Percentiles rank a stretch among this genome's conserved stretches.
phyloP scores from a whole-genome alignment of 352 stramenopile genomes.

The Globisporangium orthogonon region DNA sequence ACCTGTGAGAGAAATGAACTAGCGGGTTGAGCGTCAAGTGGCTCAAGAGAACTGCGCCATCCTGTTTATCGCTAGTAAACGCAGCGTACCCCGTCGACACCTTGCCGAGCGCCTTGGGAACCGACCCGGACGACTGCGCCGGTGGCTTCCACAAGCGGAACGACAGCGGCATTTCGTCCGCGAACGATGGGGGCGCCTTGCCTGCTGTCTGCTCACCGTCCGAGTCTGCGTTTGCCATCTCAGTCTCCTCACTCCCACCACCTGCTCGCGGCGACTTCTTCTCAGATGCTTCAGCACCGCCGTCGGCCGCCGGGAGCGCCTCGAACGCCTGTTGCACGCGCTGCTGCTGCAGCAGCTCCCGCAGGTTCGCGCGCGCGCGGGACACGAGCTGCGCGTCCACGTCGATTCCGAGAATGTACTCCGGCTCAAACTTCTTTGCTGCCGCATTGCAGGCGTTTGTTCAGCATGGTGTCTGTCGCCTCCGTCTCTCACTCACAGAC shows the following conservation, averaged over 20 bases:
- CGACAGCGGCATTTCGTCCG: conserved; percentile 47
- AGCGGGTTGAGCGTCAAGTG: not conserved
- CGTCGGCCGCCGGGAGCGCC: conserved; percentile 19
- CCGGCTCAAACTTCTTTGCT: conserved; percentile 45
- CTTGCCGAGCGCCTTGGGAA: conserved; percentile 45
- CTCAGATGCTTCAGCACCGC: not conserved
- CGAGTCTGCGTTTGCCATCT: not conserved
- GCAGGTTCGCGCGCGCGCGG: conserved; percentile 46
- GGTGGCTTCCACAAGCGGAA: conserved; percentile 67
- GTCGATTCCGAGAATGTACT: conserved; percentile 65
- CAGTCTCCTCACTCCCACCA: not conserved
- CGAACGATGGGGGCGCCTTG: conserved; percentile 14
- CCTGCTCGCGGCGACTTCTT: not conserved
- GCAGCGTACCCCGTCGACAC: conserved; percentile 34
- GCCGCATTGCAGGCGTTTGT: not conserved
- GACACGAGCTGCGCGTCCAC: conserved; percentile 64
- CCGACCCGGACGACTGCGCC: conserved; percentile 17
- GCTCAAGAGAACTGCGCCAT: not conserved
- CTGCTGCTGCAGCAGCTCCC: conserved; percentile 54
- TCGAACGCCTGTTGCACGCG: conserved; percentile 49
- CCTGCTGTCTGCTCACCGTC: too few species aligned
- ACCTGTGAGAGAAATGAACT: conserved; percentile 9
- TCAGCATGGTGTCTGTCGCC: not conserved
- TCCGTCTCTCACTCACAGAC: not conserved
- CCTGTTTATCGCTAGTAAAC: not conserved